Evolutionary conservation across 306 rosid genomes (phyloP).

Genomic region (Fagus crenata): DNA sequence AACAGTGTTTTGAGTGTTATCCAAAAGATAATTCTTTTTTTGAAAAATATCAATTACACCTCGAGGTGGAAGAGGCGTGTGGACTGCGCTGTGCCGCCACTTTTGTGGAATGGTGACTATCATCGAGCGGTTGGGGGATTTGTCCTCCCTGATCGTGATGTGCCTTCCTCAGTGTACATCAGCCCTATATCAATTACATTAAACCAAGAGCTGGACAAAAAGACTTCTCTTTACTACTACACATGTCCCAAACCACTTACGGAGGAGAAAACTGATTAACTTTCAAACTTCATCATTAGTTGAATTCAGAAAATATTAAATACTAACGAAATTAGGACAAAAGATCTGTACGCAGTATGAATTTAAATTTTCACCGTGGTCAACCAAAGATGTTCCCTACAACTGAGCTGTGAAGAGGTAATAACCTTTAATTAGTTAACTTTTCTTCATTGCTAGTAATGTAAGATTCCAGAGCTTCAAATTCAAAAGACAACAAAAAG

Average conservation of each 20-base stretch:
- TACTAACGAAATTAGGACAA: neutral
- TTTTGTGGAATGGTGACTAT: no score
- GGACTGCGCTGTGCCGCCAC: no score
- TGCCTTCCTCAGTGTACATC: no score
- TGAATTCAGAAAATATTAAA: neutral
- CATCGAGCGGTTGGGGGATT: no score
- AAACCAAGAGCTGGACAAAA: neutral
- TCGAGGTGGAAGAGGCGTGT: no score
- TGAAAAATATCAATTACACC: neutral
- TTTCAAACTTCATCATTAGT: neutral
- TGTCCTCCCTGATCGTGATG: no score
- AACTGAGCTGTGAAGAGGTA: neutral
- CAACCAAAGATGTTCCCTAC: no score
- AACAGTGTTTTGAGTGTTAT: neutral
- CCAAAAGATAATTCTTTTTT: neutral
- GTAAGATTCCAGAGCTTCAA: neutral
- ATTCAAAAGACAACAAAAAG: neutral
- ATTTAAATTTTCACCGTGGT: neutral
- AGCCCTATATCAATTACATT: no score
- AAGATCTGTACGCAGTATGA: neutral
- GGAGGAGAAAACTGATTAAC: neutral
- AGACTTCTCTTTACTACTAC: neutral
- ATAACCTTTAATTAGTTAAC: neutral
- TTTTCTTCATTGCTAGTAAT: neutral
- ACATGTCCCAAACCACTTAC: neutral